Base-by-base conservation (phyloP, 1,284 basidiomycete genomes). In the Puccinia triticina region DNA sequence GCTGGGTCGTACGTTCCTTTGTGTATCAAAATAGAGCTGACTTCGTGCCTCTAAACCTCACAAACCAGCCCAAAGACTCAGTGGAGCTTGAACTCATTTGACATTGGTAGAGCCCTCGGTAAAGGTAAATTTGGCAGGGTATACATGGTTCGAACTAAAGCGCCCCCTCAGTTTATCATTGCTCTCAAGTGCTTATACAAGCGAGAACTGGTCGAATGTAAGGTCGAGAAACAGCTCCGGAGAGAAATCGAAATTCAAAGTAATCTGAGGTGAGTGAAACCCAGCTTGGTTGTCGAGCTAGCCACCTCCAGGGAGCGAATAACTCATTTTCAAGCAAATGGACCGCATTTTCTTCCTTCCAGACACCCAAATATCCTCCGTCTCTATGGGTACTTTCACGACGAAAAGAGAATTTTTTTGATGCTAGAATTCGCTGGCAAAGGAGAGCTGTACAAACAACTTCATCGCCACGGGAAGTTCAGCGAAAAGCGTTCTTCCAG, bases 101-200 rank as follows among this genome's bases (percentile, higher is more conserved):
- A 98, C 84, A 96, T 99, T 84, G 97, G 97, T 18, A 91, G 95
- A 12, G 95, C 95, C 1, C 90, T 99, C 0, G 97, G 97, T 40
- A 98, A 99, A 87, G 97, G 97, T 83, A 98, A 98, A 88, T 99
- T 99, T 85, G 97, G 97, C 0, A 93, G 95, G 0, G 97, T 99
- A 37, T 99, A 99, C 89, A 95, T 99, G 91, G 95, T 97, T 59
- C 92, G 96, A 75, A 99, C 97, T 3, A 95, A 95, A 86, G 88
- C 89, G 81, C 91, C 92, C 83, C 94, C 94, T 0, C 91, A 92
- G 84, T 99, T 95, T 89, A 97, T 98, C 86, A 91, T 99, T 85
- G 97, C 96, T 12, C 91, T 99, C 88, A 99, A 99, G 88, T 96
- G 94, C 85, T 90, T 98, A 83, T 97, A 98, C 90, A 99, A 99